Base-by-base conservation (phyloP, 2,329 filamentous ascomycete genomes). In the Chaetomium strumarium region DNA sequence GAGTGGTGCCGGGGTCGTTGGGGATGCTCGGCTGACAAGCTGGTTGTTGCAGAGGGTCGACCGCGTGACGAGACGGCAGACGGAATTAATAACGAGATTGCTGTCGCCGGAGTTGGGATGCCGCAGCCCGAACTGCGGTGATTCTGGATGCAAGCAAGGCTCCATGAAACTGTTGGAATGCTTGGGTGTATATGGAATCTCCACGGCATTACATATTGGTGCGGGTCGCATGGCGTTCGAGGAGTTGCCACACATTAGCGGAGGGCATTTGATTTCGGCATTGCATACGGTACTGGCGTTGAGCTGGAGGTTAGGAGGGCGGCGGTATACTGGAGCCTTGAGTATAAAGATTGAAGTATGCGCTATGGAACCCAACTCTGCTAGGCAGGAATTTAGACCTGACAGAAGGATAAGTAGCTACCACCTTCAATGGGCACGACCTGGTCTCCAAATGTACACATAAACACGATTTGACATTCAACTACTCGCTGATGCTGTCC, bases 71-170 rank as follows among this genome's bases (percentile, higher is more conserved):
- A 78, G 43, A 77, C 75, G 1, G 73, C 72, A 3, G 75, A 79
- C 55, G 75, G 71, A 8, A 77, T 83, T 45, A 78, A 85, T 60
- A 78, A 83, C 55, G 83, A 86, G 51, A 76, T 86, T 55, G 76
- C 80, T 13, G 80, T 81, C 12, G 81, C 79, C 7, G 79, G 74
- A 11, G 75, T 68, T 0, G 66, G 66, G 33, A 61, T 66, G 1
- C 57, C 67, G 20, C 63, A 66, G 16, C 68, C 68, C 1, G 69
- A 72, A 42, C 66, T 70, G 24, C 60, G 63, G 57, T 68, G 55
- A 64, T 5, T 12, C 12, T 9, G 24, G 2, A 4, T 10, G 33
- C 17, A 11, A 30, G 3, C 17, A 30, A 16, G 29, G 47, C n/a
- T 31, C 13, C 24, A 7, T 24, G 4, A 24, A 24, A 7, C 7